Evolutionary conservation across 139 green algal species (phyloP).

Genomic region (Yamagishiella unicocca): DNA sequence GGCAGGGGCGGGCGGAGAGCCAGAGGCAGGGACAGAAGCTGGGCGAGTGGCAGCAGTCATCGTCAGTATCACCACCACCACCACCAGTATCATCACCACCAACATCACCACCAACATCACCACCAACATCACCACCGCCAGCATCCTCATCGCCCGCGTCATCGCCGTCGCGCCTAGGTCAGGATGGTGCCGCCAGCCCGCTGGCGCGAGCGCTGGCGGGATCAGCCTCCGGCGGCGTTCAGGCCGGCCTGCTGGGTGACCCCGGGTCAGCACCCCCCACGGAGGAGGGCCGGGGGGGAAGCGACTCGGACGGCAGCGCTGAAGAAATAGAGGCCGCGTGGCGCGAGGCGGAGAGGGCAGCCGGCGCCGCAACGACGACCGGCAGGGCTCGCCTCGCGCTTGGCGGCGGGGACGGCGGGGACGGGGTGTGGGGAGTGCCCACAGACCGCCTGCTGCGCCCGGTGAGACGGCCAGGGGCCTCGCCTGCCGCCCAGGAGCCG

Average conservation of each 20-base stretch:
- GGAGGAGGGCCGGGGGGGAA: neutral
- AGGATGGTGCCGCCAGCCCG: neutral
- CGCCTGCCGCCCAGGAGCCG: neutral
- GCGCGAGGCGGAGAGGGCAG: neutral
- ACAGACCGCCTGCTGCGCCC: constrained; percentile 8
- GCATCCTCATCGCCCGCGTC: neutral
- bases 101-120: neutral
- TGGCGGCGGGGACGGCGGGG: neutral
- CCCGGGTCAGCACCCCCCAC: neutral
- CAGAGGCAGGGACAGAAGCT: neutral
- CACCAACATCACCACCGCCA: neutral
- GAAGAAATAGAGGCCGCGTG: neutral
- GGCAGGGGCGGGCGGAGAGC: neutral
- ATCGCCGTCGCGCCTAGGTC: neutral
- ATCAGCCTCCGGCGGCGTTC: neutral
- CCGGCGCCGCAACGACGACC: neutral
- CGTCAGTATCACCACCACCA: neutral
- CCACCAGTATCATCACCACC: neutral
- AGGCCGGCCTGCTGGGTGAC: too few relatives aligned
- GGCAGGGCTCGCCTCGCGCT: neutral
- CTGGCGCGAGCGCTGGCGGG: neutral
- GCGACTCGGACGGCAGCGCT: neutral
- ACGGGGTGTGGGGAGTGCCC: neutral
- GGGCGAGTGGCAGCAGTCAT: neutral
- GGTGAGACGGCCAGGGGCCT: neutral